Evolutionary conservation across 352 stramenopile genomes (phyloP).

Genomic region (Phytophthora ohioensis): DNA sequence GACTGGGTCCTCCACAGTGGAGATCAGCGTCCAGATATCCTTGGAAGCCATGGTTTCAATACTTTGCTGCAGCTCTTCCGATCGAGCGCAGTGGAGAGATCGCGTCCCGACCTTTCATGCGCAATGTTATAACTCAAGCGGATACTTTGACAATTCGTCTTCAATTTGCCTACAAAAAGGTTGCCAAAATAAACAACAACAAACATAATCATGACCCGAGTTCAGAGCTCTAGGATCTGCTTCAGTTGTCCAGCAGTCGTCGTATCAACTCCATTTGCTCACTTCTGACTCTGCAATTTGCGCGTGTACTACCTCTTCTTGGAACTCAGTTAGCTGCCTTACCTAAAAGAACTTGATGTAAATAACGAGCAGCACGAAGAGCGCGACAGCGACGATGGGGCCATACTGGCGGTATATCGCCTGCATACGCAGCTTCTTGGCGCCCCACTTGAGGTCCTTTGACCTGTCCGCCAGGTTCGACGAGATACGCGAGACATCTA

Average conservation of each 20-base stretch:
- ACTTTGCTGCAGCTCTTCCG: slow-evolving; percentile 2
- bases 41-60: slow-evolving; percentile 50
- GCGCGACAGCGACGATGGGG: slow-evolving; percentile 78
- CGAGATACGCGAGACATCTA: slow-evolving; percentile 90
- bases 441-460: slow-evolving; percentile 98
- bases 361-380: slow-evolving; percentile 90
- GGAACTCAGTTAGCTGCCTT: slow-evolving; percentile 18
- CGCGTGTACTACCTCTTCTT: background rate
- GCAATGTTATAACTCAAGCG: slow-evolving; percentile 9
- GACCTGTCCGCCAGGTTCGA: slow-evolving; percentile 93
- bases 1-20: slow-evolving; percentile 48
- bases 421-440: slow-evolving; percentile 94
- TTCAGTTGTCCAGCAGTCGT: slow-evolving; percentile 11
- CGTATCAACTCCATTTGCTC: slow-evolving; percentile 12
- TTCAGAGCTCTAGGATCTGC: slow-evolving; percentile 23
- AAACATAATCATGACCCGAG: slow-evolving; percentile 10
- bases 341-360: slow-evolving; percentile 93
- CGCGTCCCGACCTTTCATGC: slow-evolving; percentile 41
- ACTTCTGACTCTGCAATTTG: slow-evolving; percentile 17
- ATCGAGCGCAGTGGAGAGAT: slow-evolving; percentile 15
- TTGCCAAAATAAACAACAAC: background rate
- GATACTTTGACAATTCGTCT: slow-evolving; percentile 18
- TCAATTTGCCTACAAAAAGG: slow-evolving; percentile 22
- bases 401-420: slow-evolving; percentile 91
- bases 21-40: slow-evolving; percentile 80